phyloP scores from a whole-genome alignment of 2,329 filamentous ascomycete species.

The Davidsoniella australis region DNA sequence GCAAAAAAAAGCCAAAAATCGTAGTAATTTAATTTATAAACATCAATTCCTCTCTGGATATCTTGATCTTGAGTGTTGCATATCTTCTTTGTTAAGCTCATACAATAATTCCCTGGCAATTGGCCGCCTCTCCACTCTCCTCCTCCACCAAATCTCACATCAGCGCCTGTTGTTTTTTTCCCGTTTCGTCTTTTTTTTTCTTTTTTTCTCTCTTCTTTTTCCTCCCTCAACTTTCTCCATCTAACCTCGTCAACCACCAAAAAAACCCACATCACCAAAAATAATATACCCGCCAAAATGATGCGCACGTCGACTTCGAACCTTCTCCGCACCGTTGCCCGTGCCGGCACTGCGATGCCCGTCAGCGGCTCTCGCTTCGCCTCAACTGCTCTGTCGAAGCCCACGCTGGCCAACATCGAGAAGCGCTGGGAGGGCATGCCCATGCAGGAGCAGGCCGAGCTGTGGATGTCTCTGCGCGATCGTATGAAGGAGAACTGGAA shows the following conservation, averaged over 20 bases:
- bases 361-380: conserved; percentile 32
- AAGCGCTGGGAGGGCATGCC: conserved; percentile 98
- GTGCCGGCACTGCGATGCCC: conserved; percentile 21
- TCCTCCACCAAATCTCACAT: not conserved
- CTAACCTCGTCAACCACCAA: conserved; percentile 2
- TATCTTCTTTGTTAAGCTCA: not conserved
- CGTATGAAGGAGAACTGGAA: conserved; percentile 98
- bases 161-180: not conserved
- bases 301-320: conserved; percentile 34
- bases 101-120: not conserved
- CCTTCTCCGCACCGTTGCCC: conserved; percentile 32
- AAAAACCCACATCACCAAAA: conserved; percentile 6
- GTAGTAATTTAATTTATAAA: not conserved
- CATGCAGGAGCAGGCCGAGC: conserved; percentile 94
- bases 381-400: conserved; percentile 88
- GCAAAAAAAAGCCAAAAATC: not conserved
- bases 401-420: conserved; percentile 94
- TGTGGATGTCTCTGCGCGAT: conserved; percentile 97
- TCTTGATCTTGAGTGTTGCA: not conserved
- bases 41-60: not conserved
- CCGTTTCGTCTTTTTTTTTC: not conserved
- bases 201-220: conserved; percentile 4
- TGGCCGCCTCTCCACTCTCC: conserved; percentile 10
- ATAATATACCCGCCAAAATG: conserved; percentile 24
- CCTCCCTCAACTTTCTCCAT: not conserved